phyloP scores from a whole-genome alignment of 1,139 yeast species.

The Nakaseomyces nivariensis region DNA sequence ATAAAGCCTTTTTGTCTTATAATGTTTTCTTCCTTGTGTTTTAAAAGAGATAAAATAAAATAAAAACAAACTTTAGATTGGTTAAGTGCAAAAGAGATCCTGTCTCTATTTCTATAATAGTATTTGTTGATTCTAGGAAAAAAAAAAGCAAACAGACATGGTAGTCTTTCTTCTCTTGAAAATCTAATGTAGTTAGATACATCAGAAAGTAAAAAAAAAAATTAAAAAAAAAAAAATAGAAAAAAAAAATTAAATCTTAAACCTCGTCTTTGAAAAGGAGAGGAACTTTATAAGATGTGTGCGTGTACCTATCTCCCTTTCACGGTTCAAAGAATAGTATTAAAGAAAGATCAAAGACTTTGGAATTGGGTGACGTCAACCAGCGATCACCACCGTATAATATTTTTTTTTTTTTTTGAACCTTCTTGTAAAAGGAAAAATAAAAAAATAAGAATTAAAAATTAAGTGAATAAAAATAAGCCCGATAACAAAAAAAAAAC shows the following conservation, averaged over 20 bases:
- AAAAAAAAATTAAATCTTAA: not conserved
- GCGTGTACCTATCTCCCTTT: not conserved
- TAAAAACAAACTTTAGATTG: not conserved
- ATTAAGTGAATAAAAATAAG: not conserved
- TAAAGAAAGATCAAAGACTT: not conserved
- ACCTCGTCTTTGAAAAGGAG: not conserved
- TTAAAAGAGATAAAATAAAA: not conserved
- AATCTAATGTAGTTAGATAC: not conserved
- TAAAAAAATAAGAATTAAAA: not conserved
- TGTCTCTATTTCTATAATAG: not conserved
- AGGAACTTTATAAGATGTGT: not conserved
- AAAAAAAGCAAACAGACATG: not conserved
- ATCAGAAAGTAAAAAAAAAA: not conserved
- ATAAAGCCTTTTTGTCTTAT: not conserved
- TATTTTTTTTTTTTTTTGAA: not conserved
- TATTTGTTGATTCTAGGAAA: not conserved
- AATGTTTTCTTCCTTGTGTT: not conserved
- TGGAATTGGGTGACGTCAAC: not conserved
- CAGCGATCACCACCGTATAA: not conserved
- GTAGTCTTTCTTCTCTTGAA: not conserved
- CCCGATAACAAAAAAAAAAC: slow-evolving; percentile 1
- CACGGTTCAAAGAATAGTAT: not conserved
- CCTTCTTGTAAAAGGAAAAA: not conserved
- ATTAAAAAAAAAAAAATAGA: not conserved
- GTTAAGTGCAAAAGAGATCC: not conserved